Conservation (phyloP, 2,329 filamentous ascomycete species). For the Fusarium sp. region DNA sequence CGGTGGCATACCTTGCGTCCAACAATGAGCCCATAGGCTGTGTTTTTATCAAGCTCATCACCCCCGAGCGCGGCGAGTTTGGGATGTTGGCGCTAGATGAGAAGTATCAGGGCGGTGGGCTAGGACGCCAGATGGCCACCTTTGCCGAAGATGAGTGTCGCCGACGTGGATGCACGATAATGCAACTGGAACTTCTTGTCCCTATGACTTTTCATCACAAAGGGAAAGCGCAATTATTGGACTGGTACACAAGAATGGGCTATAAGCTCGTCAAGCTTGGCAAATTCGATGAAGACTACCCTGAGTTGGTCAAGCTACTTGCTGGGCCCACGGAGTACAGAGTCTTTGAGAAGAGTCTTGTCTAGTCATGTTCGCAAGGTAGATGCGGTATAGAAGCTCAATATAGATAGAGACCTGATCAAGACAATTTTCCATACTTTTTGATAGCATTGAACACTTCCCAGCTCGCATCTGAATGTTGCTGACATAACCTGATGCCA, state of each 20-base stretch:
- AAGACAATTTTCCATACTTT: too few species aligned
- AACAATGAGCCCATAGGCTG: conserved; percentile 46
- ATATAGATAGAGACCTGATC: not conserved
- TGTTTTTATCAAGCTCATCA: conserved; percentile 46
- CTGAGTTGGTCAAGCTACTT: conserved; percentile 46
- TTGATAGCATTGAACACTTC: too few species aligned
- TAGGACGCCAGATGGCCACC: conserved; percentile 45
- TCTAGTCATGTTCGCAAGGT: not conserved
- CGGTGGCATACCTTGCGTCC: conserved; percentile 39
- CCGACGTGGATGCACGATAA: conserved; percentile 46
- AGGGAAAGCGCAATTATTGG: conserved; percentile 48
- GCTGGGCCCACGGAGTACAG: conserved; percentile 50
- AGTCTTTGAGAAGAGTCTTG: conserved; percentile 50
- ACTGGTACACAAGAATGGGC: conserved; percentile 52
- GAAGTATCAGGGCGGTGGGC: conserved; percentile 43
- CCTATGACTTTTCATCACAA: conserved; percentile 49
- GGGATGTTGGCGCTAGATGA: conserved; percentile 51
- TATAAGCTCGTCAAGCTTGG: conserved; percentile 49
- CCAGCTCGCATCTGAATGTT: too few species aligned
- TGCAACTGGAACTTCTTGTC: conserved; percentile 52
- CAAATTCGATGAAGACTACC: conserved; percentile 50
- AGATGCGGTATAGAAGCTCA: not conserved
- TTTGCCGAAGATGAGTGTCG: conserved; percentile 52
- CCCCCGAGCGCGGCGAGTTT: conserved; percentile 45
- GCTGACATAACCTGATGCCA: not conserved